These are phyloP conservation scores for Pyrenophora tritici-repentis DNA, from an alignment of 2,329 filamentous ascomycete genomes.

Conservation along the genomic window DNA sequence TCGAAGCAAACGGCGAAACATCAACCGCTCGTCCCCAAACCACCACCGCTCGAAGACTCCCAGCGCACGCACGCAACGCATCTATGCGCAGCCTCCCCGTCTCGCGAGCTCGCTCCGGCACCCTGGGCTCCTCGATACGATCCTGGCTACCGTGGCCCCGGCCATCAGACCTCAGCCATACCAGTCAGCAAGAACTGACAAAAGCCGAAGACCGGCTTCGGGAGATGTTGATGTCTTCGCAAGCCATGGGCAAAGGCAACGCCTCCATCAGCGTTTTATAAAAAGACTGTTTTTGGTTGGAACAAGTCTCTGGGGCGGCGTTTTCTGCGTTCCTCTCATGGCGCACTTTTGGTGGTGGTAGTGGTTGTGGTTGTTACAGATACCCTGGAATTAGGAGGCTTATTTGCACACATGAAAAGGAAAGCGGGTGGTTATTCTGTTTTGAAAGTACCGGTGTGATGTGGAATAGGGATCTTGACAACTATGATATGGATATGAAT, in stretches of 20 bases:
- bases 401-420: no score
- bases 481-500: no score
- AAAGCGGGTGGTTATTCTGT: no score
- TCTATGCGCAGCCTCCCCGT: conserved; percentile 30
- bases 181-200: conserved; percentile 32
- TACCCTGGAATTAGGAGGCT: no score
- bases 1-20: conserved; percentile 11
- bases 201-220: conserved; percentile 39
- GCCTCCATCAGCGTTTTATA: conserved; percentile 29
- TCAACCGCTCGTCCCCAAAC: conserved; percentile 17
- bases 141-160: conserved; percentile 47
- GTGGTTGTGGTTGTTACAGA: no score
- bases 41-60: conserved; percentile 13
- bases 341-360: no score
- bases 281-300: not conserved
- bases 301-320: no score
- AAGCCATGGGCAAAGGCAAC: conserved; percentile 36
- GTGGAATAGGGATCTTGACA: no score
- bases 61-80: conserved; percentile 28
- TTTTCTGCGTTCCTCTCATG: no score
- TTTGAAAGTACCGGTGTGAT: no score
- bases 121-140: conserved; percentile 35
- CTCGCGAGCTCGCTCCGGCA: conserved; percentile 30
- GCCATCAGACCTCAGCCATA: conserved; percentile 18
- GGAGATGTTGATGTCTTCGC: conserved; percentile 38